phyloP scores from a whole-genome alignment of 441 rosid genomes.

The Jatropha podagrica region DNA sequence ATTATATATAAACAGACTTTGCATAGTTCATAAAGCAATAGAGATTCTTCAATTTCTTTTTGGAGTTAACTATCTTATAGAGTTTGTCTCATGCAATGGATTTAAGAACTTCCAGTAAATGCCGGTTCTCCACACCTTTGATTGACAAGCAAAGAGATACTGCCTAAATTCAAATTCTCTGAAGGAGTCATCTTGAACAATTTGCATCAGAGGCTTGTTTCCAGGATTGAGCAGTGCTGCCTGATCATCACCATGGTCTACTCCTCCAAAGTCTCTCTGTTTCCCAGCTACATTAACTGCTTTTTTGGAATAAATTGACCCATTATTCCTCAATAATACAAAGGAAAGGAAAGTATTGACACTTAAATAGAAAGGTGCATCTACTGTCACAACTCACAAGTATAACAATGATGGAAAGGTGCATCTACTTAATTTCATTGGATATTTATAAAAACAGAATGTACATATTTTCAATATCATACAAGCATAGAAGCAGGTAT shows the following conservation, averaged over 20 bases:
- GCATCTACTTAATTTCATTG: no score
- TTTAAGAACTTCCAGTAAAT: constrained; percentile 14
- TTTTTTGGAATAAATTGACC: constrained; percentile 26
- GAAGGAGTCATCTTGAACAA: constrained; percentile 94
- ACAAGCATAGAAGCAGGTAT: no score
- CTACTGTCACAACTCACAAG: background rate
- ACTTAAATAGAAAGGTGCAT: constrained; percentile 7
- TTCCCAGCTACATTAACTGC: constrained; percentile 77
- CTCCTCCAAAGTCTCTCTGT: constrained; percentile 89
- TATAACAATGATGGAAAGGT: background rate
- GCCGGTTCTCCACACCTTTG: constrained; percentile 60
- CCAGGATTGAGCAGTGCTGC: constrained; percentile 81
- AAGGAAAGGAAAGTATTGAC: background rate
- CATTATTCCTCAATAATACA: constrained; percentile 17
- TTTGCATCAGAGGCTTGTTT: constrained; percentile 69
- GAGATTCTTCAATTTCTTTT: no score
- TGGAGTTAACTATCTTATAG: background rate
- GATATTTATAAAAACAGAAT: no score
- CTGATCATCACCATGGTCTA: constrained; percentile 88
- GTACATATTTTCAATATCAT: no score
- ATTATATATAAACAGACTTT: constrained; percentile 1
- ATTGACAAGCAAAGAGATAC: constrained; percentile 93
- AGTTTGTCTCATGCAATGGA: background rate
- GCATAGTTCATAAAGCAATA: constrained; percentile 14
- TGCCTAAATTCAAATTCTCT: constrained; percentile 96